Base-by-base conservation (phyloP, 441 rosid species). In the Adansonia grandidieri region DNA sequence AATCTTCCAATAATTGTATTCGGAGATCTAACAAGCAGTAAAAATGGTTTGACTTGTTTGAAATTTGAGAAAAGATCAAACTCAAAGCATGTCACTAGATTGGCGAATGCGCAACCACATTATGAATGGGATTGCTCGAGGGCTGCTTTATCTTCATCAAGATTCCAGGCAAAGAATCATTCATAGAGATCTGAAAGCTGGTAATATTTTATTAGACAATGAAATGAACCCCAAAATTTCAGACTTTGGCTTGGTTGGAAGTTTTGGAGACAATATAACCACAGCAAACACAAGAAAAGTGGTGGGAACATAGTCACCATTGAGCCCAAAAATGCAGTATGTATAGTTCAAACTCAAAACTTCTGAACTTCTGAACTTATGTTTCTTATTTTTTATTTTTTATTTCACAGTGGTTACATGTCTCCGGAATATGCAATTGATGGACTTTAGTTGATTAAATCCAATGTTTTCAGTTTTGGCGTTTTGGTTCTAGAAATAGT, bases 61-160 rank as follows among this genome's bases (percentile, higher is more conserved):
- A n/a, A 15, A 54, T 24, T 24, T 24, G 28, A 24, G 28, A 24
- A 24, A 24, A 24, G 60, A 54, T 9, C 60, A 54, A 54, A 5
- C 22, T 5, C 60, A 2, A 54, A n/a, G 60, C 9, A 54, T 5
- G 19, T 6, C 2, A 9, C 56, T 51, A 51, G 60, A 54, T n/a
- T 54, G 60, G 60, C 20, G 20, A n/a, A n/a, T n/a, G 20, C 17
- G 60, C 20, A 15, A 54, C 20, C 5, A n/a, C 19, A 54, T 54
- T 19, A 83, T 85, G 44, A 72, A 58, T 45, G 88, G 89, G 10
- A 82, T 80, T 66, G 84, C 85, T 42, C 76, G 85, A 7, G 89
- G 87, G 0, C 83, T 86, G 32, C 81, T 82, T 58, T 84, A 86
- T 79, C 86, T 86, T 32, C 84, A 86, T 78, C 84, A 84, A 75